phyloP scores from a whole-genome alignment of 768 basidiomycete species.

The Collybia mongolica region DNA sequence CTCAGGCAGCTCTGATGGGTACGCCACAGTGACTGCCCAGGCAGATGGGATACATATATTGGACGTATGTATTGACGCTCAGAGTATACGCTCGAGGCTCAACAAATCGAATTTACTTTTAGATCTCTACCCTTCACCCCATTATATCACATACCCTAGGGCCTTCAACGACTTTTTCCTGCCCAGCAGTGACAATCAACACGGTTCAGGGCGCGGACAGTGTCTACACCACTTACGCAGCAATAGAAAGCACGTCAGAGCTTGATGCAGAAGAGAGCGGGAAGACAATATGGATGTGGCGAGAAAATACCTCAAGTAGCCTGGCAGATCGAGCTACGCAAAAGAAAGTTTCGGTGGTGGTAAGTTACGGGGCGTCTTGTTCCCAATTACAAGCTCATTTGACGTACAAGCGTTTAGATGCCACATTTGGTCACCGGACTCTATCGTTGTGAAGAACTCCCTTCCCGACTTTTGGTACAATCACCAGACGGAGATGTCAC shows the following conservation, averaged over 20 bases:
- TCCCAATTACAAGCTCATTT: constrained; percentile 11
- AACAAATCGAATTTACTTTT: background rate
- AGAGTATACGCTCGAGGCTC: background rate
- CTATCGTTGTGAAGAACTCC: constrained; percentile 18
- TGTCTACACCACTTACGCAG: constrained; percentile 54
- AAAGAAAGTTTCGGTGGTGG: constrained; percentile 42
- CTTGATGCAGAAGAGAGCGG: constrained; percentile 36
- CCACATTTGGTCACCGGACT: constrained; percentile 35
- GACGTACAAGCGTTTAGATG: constrained; percentile 32
- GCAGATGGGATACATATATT: constrained; percentile 75
- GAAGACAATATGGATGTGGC: constrained; percentile 63
- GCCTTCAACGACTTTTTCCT: constrained; percentile 60
- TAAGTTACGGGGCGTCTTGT: constrained; percentile 29
- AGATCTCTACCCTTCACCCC: constrained; percentile 67
- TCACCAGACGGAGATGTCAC: constrained; percentile 30
- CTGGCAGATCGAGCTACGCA: constrained; percentile 27
- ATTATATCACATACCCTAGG: constrained; percentile 69
- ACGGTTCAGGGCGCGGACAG: constrained; percentile 29
- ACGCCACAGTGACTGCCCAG: constrained; percentile 67
- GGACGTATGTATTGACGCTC: constrained; percentile 49
- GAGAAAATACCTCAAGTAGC: constrained; percentile 43
- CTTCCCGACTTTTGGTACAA: constrained; percentile 23
- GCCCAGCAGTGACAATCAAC: constrained; percentile 49
- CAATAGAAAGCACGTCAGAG: constrained; percentile 48
- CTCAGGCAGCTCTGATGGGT: constrained; percentile 43